phyloP scores from a whole-genome alignment of 805 yeast species.

The Kluyveromyces wickerhamii region DNA sequence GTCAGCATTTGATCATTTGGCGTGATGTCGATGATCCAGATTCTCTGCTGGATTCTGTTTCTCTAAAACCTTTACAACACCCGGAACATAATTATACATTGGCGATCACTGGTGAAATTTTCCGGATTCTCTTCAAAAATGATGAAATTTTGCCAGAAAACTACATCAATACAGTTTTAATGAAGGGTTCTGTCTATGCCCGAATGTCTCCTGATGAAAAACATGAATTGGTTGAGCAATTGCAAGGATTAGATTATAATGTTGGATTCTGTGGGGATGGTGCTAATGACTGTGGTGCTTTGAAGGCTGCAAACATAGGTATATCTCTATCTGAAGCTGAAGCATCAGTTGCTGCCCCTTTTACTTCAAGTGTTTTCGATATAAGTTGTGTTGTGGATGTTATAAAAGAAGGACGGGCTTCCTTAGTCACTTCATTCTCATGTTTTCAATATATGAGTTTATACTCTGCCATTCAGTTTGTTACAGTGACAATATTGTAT shows the following conservation, averaged over 20 bases:
- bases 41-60: conserved; percentile 51
- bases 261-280: conserved; percentile 99
- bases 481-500: conserved; percentile 78
- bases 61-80: conserved; percentile 42
- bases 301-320: conserved; percentile 97
- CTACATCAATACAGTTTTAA: conserved; percentile 49
- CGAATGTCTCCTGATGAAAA: conserved; percentile 99
- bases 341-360: conserved; percentile 98
- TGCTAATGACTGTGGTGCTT: conserved; percentile 98
- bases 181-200: conserved; percentile 76
- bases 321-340: conserved; percentile 94
- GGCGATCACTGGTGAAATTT: conserved; percentile 91
- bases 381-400: conserved; percentile 89
- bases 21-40: conserved; percentile 56
- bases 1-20: conserved; percentile 42
- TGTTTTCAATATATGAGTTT: conserved; percentile 98
- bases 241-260: conserved; percentile 79
- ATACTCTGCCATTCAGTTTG: conserved; percentile 92
- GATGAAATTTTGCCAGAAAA: conserved; percentile 27
- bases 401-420: conserved; percentile 89
- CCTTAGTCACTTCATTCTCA: conserved; percentile 89
- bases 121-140: conserved; percentile 58
- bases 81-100: conserved; percentile 45
- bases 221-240: conserved; percentile 84
- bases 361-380: conserved; percentile 83